phyloP scores from a whole-genome alignment of 176 grass and related monocot species.

The Oropetium thomaeum region DNA sequence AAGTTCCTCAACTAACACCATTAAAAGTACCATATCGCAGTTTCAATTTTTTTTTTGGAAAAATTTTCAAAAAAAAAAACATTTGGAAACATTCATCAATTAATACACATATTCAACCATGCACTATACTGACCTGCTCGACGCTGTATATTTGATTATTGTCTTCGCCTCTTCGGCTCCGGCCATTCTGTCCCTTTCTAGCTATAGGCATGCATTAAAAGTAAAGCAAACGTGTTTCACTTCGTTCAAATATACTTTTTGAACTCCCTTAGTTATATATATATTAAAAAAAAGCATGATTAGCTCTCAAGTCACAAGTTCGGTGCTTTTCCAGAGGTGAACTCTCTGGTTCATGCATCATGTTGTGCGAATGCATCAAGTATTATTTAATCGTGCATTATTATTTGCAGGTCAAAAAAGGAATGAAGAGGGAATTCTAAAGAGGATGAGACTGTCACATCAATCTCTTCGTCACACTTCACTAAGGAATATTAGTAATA shows the following conservation, averaged over 20 bases:
- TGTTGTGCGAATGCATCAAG: background rate
- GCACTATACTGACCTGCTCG: background rate
- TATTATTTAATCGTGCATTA: background rate
- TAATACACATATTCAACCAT: background rate
- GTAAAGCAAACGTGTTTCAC: slow-evolving; percentile 18
- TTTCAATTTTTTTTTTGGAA: no score
- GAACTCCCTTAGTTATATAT: background rate
- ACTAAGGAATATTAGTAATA: background rate
- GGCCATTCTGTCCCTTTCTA: background rate
- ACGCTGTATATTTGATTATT: background rate
- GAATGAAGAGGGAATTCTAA: background rate
- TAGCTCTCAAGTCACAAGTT: background rate
- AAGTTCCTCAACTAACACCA: no score
- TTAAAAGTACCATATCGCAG: no score
- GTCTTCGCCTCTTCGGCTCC: background rate
- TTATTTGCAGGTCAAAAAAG: background rate
- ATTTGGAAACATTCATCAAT: background rate
- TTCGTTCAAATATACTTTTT: slow-evolving; percentile 2
- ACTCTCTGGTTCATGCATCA: slow-evolving; percentile 8
- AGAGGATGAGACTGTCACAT: background rate
- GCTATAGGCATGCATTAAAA: background rate
- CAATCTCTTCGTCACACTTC: background rate
- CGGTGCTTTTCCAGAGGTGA: background rate
- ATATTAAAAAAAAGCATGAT: background rate
- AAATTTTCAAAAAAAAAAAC: no score